phyloP scores from a whole-genome alignment of 768 basidiomycete species.

The Arthromyces matolae region DNA sequence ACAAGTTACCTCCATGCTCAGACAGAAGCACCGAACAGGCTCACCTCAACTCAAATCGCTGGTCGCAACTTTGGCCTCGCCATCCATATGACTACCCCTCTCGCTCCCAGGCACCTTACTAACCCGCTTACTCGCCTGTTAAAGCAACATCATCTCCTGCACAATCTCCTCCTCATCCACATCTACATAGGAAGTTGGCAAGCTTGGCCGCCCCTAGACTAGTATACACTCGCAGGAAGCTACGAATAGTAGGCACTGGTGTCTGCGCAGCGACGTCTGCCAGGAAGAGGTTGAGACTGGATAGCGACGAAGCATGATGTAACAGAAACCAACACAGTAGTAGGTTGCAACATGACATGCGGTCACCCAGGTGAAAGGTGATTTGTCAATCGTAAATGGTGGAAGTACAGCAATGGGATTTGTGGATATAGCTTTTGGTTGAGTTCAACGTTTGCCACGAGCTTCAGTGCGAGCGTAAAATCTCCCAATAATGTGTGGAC shows the following conservation, averaged over 20 bases:
- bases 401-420: not conserved
- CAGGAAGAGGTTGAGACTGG: constrained; percentile 82
- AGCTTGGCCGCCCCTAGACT: constrained; percentile 90
- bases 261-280: constrained; percentile 72
- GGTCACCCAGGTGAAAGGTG: constrained; percentile 90
- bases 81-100: constrained; percentile 66
- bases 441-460: constrained; percentile 92
- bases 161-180: constrained; percentile 92
- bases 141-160: constrained; percentile 96
- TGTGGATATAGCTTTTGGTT: constrained; percentile 67
- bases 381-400: constrained; percentile 34
- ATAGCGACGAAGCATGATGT: constrained; percentile 91
- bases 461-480: constrained; percentile 90
- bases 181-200: constrained; percentile 86
- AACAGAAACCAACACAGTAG: constrained; percentile 97
- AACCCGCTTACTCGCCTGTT: constrained; percentile 78
- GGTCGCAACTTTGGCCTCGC: constrained; percentile 81
- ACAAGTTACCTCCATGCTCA: not conserved
- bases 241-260: constrained; percentile 80
- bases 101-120: constrained; percentile 59
- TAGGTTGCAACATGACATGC: constrained; percentile 95
- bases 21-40: constrained; percentile 20
- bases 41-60: constrained; percentile 94
- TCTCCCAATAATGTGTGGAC: constrained; percentile 97
- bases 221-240: constrained; percentile 94